Evolutionary conservation across 352 stramenopile species (phyloP), one percentile per base, ranked within the genome.

Genomic region (Pythium phragmitis): DNA sequence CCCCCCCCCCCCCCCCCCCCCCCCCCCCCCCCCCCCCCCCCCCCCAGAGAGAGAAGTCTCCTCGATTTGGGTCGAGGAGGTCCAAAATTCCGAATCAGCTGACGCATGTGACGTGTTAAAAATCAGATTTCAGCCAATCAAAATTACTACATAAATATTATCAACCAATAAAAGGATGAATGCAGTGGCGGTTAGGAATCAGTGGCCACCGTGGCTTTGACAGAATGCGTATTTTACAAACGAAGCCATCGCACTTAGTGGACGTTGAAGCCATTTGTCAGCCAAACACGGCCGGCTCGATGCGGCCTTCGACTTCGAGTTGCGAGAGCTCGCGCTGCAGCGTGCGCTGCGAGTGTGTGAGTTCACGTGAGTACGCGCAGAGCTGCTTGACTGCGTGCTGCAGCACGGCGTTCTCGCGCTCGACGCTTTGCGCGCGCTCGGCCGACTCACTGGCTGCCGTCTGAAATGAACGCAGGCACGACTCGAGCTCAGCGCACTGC

Each of bases 401-500:
- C 11, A 89, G 48, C 14, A 82, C 67, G 37, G 49, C 65, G 49
- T 87, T 88, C 57, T 89, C 78, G n/a, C 67, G 67, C 43, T 87
- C 65, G 19, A 87, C 69, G 21, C 52, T 54, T 55, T 79, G 57
- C 45, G 73, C 70, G 21, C 74, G 74, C 19, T 68, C 56, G 23
- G 76, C 63, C 11, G 73, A 78, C 34, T 76, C 73, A 9, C 47
- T 63, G 4, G 73, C 70, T 1, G 69, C 74, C 12, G 39, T 57
- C 49, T 82, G 73, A 55, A 69, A 88, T 14, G 62, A 73, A 37
- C 64, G 57, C 7, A 88, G 68, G 59, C 79, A 88, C n/a, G n/a
- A 57, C 60, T 87, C 70, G 42, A 88, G 68, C 57, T 83, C 73
- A 9, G 68, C 70, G 46, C 76, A 89, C 37, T 88, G 75, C 3